phyloP scores from a whole-genome alignment of 2,329 filamentous ascomycete species.

The Fusarium guadeloupense region DNA sequence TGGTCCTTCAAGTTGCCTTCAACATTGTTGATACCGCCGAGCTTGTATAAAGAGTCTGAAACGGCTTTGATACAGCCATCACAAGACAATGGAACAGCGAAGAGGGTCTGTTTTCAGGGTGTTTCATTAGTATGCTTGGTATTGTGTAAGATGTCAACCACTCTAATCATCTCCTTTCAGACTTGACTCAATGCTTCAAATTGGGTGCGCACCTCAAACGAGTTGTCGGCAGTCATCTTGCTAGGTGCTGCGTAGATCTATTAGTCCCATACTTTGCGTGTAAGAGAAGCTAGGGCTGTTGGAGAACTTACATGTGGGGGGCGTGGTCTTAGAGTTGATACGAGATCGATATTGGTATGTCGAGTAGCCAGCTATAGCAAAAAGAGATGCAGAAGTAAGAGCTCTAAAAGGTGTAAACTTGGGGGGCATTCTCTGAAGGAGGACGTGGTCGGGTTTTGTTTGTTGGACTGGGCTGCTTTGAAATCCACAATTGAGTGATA shows the following conservation, averaged over 20 bases:
- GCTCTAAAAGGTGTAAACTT: constrained; percentile 41
- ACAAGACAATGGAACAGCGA: constrained; percentile 94
- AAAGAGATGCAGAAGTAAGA: constrained; percentile 44
- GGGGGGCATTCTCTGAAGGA: constrained; percentile 40
- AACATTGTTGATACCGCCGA: constrained; percentile 84
- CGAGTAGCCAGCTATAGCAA: constrained; percentile 43
- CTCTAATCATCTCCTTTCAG: constrained; percentile 41
- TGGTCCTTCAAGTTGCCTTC: constrained; percentile 85
- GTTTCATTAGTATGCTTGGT: constrained; percentile 50
- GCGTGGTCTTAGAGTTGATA: constrained; percentile 29
- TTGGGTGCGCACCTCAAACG: constrained; percentile 56
- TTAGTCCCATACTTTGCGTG: constrained; percentile 39
- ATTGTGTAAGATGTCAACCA: constrained; percentile 17
- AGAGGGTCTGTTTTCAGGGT: constrained; percentile 74
- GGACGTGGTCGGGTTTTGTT: constrained; percentile 25
- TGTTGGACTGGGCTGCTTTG: constrained; percentile 48
- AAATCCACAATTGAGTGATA: constrained; percentile 45
- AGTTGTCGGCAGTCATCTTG: constrained; percentile 57
- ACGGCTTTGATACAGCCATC: constrained; percentile 89
- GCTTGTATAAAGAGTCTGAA: constrained; percentile 77
- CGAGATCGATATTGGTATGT: constrained; percentile 43
- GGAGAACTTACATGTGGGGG: constrained; percentile 37
- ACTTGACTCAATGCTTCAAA: constrained; percentile 34
- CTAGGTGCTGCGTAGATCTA: constrained; percentile 24
- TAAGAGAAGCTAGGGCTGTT: constrained; percentile 36